These are phyloP conservation scores for Xylaria curta DNA, from an alignment of 495 filamentous ascomycete species.

Conservation along the genomic window DNA sequence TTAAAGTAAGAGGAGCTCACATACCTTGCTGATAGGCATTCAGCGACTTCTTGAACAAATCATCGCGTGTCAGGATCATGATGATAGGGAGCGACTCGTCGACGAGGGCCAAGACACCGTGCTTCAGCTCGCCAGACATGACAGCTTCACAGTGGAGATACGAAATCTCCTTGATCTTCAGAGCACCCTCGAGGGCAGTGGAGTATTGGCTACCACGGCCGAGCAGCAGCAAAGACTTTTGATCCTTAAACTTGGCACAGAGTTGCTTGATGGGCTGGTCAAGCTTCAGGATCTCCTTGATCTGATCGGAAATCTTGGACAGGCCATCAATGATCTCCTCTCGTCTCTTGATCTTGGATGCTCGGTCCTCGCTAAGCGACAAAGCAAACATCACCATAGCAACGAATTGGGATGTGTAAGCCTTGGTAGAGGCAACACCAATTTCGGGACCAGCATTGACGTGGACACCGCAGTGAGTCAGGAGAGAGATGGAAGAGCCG, in stretches of 20 bases:
- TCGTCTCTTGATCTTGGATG: constrained; percentile 89
- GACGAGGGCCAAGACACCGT: constrained; percentile 95
- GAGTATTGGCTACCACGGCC: constrained; percentile 96
- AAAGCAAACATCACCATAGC: constrained; percentile 99
- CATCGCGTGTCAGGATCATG: constrained; percentile 97
- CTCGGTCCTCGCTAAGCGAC: constrained; percentile 92
- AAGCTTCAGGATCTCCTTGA: constrained; percentile 86
- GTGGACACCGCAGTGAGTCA: constrained; percentile 99
- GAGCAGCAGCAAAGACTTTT: constrained; percentile 92
- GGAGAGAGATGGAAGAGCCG: constrained; percentile 94
- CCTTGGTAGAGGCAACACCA: constrained; percentile 98
- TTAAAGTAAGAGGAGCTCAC: constrained; percentile 34
- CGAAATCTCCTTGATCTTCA: constrained; percentile 99
- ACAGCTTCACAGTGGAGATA: constrained; percentile 99
- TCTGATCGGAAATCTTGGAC: constrained; percentile 83
- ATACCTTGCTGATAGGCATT: constrained; percentile 98
- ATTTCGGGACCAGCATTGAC: constrained; percentile 99
- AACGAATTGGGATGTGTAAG: constrained; percentile 98
- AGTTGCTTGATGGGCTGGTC: constrained; percentile 93
- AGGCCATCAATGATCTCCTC: constrained; percentile 98
- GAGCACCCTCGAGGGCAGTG: constrained; percentile 94
- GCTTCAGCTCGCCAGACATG: constrained; percentile 99
- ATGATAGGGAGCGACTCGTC: constrained; percentile 99
- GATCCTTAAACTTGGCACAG: constrained; percentile 91
- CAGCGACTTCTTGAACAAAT: constrained; percentile 94